Evolutionary conservation across 257 asterid species (phyloP).

Genomic region (Solanum chmielewskii): DNA sequence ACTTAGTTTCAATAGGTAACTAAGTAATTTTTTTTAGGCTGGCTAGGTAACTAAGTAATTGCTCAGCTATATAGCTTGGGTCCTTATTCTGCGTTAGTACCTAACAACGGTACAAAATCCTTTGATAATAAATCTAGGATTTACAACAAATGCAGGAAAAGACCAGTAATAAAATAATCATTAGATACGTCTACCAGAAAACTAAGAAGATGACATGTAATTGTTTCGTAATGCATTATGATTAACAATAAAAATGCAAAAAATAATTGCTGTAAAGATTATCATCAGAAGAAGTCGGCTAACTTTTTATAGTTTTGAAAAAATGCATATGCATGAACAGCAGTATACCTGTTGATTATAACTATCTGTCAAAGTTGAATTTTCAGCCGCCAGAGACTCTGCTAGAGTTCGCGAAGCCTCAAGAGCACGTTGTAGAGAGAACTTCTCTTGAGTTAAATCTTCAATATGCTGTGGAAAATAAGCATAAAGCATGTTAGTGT

Average conservation of each 20-base stretch:
- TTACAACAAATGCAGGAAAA: not conserved
- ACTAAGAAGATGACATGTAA: not conserved
- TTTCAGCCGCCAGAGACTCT: constrained; percentile 94
- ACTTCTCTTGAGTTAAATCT: constrained; percentile 93
- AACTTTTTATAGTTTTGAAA: not conserved
- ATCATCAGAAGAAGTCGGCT: not conserved
- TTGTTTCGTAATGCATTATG: not conserved
- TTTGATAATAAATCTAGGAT: not conserved
- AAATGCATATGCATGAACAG: not conserved
- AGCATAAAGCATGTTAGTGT: not conserved
- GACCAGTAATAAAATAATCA: not conserved
- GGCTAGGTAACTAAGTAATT: not conserved
- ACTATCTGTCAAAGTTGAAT: constrained; percentile 83
- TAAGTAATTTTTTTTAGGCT: not conserved
- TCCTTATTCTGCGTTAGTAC: not conserved
- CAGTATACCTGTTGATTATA: constrained; percentile 72
- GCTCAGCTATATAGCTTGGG: not conserved
- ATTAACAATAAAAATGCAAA: not conserved
- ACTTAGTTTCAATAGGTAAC: not conserved
- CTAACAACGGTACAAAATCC: not conserved
- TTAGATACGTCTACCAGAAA: not conserved
- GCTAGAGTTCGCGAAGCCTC: constrained; percentile 83
- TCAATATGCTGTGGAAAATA: constrained; percentile 69
- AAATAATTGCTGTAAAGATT: not conserved
- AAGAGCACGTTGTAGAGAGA: constrained; percentile 90